phyloP scores from a whole-genome alignment of 129 eudicot genomes.

The Saussurea involucrata region DNA sequence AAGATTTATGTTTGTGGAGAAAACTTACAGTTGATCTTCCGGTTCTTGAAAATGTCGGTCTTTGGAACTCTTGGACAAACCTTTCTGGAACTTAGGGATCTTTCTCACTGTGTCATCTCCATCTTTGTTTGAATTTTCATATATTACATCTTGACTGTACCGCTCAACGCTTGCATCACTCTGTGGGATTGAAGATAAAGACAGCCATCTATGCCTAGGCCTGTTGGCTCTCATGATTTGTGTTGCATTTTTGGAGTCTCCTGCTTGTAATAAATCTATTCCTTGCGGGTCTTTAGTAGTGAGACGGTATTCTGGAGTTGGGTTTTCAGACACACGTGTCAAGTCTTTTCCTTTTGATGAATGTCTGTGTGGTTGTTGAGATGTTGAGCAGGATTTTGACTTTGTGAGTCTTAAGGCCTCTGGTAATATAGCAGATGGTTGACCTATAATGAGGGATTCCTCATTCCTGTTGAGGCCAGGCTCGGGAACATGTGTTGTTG shows the following conservation, averaged over 20 bases:
- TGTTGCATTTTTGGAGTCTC: not conserved
- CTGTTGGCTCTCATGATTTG: slow-evolving; percentile 3
- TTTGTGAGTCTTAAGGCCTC: slow-evolving; percentile 22
- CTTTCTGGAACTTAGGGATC: slow-evolving; percentile 16
- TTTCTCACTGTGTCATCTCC: slow-evolving; percentile 13
- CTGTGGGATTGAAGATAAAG: slow-evolving; percentile 30
- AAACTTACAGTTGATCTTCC: slow-evolving; percentile 25
- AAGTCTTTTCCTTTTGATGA: slow-evolving; percentile 9
- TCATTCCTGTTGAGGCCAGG: not conserved
- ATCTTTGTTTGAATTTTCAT: slow-evolving; percentile 26
- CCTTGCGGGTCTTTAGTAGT: not conserved
- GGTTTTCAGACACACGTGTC: not conserved
- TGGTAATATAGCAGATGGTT: not conserved
- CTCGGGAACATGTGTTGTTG: not conserved
- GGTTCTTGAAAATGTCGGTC: slow-evolving; percentile 18
- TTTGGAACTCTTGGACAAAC: slow-evolving; percentile 24
- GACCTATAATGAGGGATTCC: slow-evolving; percentile 12
- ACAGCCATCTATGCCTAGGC: slow-evolving; percentile 33
- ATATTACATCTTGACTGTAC: slow-evolving; percentile 32
- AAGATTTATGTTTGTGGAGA: not conserved
- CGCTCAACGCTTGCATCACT: slow-evolving; percentile 33
- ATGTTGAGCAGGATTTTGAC: slow-evolving; percentile 28
- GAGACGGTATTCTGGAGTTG: not conserved
- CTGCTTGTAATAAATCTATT: not conserved
- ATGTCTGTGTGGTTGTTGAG: slow-evolving; percentile 14